Conservation (phyloP, 1,139 yeast genomes). For the Hansenula lynferdii region DNA sequence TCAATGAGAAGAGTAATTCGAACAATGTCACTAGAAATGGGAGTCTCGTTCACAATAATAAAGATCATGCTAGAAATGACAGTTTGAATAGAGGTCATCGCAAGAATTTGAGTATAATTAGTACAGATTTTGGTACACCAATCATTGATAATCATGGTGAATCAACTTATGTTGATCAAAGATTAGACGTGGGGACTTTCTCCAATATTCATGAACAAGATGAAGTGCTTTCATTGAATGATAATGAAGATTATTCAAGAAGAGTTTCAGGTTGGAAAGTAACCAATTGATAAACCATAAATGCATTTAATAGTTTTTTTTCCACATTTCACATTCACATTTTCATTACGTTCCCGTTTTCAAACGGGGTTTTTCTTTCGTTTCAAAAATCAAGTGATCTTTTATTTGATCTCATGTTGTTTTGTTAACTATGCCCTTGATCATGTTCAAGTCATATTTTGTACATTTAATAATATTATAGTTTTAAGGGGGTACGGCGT, state of each 20-base stretch:
- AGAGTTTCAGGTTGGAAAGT: conserved; percentile 43
- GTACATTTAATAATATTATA: too few species aligned
- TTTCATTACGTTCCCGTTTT: background rate
- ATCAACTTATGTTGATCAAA: conserved; percentile 50
- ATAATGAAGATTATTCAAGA: conserved; percentile 61
- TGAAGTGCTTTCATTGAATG: conserved; percentile 51
- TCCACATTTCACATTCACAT: background rate
- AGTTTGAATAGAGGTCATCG: background rate
- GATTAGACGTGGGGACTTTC: conserved; percentile 56
- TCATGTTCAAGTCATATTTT: too few species aligned
- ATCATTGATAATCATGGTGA: conserved; percentile 29
- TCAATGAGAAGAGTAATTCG: conserved; percentile 4
- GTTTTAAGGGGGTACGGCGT: too few species aligned
- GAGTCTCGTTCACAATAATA: background rate
- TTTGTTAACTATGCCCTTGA: too few species aligned
- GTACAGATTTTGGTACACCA: conserved; percentile 17
- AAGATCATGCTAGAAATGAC: conserved; percentile 1
- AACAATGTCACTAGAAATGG: background rate
- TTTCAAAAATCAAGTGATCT: too few species aligned
- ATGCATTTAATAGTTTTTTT: too few species aligned
- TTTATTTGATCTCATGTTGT: too few species aligned
- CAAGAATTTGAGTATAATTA: background rate
- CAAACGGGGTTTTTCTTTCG: too few species aligned
- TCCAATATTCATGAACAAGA: conserved; percentile 42
- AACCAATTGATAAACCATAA: conserved; percentile 42